Conservation (phyloP, 176 grass and related monocot genomes). For the Cenchrus americanus region DNA sequence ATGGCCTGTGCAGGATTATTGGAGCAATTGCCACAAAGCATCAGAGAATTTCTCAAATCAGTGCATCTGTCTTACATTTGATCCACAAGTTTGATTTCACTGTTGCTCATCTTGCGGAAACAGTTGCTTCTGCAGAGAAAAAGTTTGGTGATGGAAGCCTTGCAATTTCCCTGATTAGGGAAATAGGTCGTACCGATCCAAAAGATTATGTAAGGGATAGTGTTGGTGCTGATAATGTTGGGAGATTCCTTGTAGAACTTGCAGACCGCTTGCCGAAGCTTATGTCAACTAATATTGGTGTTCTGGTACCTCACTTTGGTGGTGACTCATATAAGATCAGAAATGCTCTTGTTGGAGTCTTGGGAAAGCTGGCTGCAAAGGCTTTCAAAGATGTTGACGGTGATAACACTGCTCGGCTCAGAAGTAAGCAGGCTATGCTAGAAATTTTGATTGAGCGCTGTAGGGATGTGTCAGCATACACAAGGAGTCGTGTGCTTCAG, state of each 20-base stretch:
- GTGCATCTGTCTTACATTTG: constrained; percentile 82
- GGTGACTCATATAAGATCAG: constrained; percentile 98
- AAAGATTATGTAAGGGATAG: constrained; percentile 88
- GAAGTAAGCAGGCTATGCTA: constrained; percentile 90
- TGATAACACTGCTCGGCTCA: constrained; percentile 69
- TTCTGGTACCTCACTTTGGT: constrained; percentile 92
- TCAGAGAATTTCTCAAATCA: constrained; percentile 76
- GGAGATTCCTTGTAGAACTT: constrained; percentile 88
- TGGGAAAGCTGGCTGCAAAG: constrained; percentile 84
- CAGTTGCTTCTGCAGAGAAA: constrained; percentile 74
- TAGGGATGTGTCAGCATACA: constrained; percentile 93
- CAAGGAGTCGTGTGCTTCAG: constrained; percentile 92
- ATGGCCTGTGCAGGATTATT: constrained; percentile 71
- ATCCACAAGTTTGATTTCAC: constrained; percentile 87
- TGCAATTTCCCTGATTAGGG: constrained; percentile 75
- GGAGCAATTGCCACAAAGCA: constrained; percentile 80
- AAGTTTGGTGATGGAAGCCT: constrained; percentile 86
- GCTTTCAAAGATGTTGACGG: constrained; percentile 89
- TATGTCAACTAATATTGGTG: constrained; percentile 87
- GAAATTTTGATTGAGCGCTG: constrained; percentile 93
- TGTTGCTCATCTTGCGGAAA: constrained; percentile 72
- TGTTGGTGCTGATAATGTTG: constrained; percentile 82
- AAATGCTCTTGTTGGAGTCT: constrained; percentile 91
- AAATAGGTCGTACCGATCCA: constrained; percentile 83
- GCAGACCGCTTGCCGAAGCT: constrained; percentile 75